These are phyloP conservation scores for Malassezia vespertilionis DNA, from an alignment of 1,284 basidiomycete genomes.

Conservation along the genomic window DNA sequence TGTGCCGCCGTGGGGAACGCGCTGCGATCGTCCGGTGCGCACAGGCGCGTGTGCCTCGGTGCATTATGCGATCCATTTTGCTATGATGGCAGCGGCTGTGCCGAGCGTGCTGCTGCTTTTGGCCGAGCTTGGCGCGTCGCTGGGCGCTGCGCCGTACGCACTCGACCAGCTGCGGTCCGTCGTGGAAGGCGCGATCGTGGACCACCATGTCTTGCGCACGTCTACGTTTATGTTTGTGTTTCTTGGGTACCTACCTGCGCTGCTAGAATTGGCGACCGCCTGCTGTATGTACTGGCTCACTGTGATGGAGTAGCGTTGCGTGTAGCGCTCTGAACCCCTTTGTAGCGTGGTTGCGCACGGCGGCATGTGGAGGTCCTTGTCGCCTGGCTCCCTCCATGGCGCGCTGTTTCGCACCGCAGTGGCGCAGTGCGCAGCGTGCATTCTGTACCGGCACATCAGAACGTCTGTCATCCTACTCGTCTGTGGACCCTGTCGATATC, in stretches of 20 bases:
- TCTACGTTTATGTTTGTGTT: conserved; percentile 4
- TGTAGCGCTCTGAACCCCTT: conserved; percentile 1
- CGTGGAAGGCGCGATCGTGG: conserved; percentile 9
- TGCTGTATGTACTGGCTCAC: conserved; percentile 4
- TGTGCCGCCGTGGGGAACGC: neutral
- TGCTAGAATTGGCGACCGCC: conserved; percentile 7
- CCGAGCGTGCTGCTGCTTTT: neutral
- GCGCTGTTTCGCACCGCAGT: neutral
- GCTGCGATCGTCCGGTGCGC: neutral
- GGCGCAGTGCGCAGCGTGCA: conserved; percentile 1
- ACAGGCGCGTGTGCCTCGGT: neutral
- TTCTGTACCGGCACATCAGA: too few relatives aligned
- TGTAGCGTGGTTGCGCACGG: neutral
- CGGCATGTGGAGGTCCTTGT: neutral
- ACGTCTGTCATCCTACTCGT: conserved; percentile 19
- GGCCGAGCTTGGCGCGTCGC: neutral
- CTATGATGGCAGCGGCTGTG: neutral
- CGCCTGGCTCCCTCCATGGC: neutral
- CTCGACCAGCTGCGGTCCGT: neutral
- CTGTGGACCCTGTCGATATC: conserved; percentile 49
- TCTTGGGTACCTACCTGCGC: conserved; percentile 10
- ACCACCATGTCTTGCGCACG: conserved; percentile 13
- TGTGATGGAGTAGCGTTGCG: neutral
- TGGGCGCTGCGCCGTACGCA: neutral
- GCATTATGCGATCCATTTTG: neutral